phyloP scores from a whole-genome alignment of 208 protist genomes.

The Wallacemonas sp. region DNA sequence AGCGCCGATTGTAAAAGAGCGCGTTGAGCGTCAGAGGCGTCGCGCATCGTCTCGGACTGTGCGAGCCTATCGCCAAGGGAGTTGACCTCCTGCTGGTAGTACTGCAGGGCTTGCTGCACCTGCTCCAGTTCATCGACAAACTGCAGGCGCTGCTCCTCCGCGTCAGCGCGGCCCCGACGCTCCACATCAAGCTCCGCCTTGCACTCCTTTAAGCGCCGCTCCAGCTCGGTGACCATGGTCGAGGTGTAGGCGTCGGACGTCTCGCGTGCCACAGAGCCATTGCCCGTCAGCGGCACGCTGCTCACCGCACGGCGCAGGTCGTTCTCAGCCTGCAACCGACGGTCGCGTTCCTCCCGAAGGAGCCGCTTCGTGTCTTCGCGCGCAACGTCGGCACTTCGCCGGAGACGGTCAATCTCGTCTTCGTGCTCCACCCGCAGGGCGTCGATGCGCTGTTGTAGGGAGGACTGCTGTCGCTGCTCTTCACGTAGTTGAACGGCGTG shows the following conservation, averaged over 20 bases:
- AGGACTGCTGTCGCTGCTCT: constrained; percentile 29
- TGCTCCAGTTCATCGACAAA: constrained; percentile 20
- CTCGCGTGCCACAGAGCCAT: neutral
- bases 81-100: constrained; percentile 29
- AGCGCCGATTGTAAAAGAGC: constrained; percentile 32
- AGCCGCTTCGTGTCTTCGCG: constrained; percentile 27
- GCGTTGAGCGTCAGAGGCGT: constrained; percentile 31
- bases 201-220: constrained; percentile 24
- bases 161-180: constrained; percentile 14
- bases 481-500: constrained; percentile 32
- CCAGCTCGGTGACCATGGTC: constrained; percentile 14
- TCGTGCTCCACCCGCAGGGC: constrained; percentile 22
- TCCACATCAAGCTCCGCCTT: constrained; percentile 28
- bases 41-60: constrained; percentile 28
- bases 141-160: constrained; percentile 16
- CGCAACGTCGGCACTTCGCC: constrained; percentile 13
- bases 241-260: constrained; percentile 10
- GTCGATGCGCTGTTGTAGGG: constrained; percentile 30
- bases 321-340: constrained; percentile 23
- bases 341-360: constrained; percentile 24
- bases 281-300: neutral
- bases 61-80: constrained; percentile 9
- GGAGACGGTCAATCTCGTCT: constrained; percentile 25
- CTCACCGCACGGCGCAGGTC: constrained; percentile 15
- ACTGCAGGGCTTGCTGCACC: constrained; percentile 16